phyloP scores from a whole-genome alignment of 2,329 filamentous ascomycete genomes.

The Monilinia fructicola region DNA sequence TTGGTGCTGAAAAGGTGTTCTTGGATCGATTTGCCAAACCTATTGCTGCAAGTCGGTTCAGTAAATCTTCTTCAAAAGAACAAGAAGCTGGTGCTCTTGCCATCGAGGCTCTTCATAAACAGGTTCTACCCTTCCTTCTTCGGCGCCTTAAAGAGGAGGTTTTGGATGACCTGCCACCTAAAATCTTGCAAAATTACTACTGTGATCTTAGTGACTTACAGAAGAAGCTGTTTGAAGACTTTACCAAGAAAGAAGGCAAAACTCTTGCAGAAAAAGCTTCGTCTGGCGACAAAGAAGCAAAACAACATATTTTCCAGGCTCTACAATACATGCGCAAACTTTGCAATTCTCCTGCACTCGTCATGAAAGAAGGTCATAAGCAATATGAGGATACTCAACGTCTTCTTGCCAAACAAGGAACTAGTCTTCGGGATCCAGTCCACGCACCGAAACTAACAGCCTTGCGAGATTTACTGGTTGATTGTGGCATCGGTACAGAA shows the following conservation, averaged over 20 bases:
- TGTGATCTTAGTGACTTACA: conserved; percentile 96
- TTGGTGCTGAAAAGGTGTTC: conserved; percentile 91
- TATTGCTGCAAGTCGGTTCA: conserved; percentile 88
- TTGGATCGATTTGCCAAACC: conserved; percentile 90
- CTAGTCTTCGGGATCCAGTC: conserved; percentile 75
- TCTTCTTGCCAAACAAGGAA: conserved; percentile 74
- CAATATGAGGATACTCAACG: conserved; percentile 86
- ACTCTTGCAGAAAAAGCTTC: conserved; percentile 81
- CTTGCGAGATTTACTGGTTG: conserved; percentile 88
- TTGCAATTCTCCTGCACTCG: conserved; percentile 94
- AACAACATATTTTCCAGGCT: conserved; percentile 98
- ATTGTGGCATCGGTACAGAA: conserved; percentile 90
- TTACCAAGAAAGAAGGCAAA: conserved; percentile 89
- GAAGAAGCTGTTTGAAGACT: conserved; percentile 93
- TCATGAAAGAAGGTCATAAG: conserved; percentile 91
- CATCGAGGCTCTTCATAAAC: conserved; percentile 97
- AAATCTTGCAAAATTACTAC: conserved; percentile 99
- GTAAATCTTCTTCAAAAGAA: conserved; percentile 96
- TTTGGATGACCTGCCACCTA: conserved; percentile 90
- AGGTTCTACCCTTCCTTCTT: conserved; percentile 93
- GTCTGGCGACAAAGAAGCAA: conserved; percentile 84
- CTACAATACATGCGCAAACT: conserved; percentile 99
- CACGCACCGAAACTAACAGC: conserved; percentile 94
- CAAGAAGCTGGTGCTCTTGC: conserved; percentile 95
- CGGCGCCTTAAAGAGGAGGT: conserved; percentile 97